phyloP scores from a whole-genome alignment of 306 rosid genomes.

The Elaeagnus macrophylla region DNA sequence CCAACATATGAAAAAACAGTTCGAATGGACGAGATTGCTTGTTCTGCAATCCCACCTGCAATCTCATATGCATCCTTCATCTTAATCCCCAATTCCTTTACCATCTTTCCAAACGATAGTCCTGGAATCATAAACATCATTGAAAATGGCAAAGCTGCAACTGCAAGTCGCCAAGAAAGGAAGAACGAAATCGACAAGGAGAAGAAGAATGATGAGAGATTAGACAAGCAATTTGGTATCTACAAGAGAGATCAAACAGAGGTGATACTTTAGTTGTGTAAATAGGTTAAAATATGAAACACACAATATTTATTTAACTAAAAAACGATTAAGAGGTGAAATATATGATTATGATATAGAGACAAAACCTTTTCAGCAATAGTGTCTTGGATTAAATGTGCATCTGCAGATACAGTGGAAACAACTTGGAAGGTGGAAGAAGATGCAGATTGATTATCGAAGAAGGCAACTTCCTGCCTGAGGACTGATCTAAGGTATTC shows the following conservation, averaged over 20 bases:
- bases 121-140: constrained; percentile 57
- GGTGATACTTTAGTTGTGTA: not conserved
- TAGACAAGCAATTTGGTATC: constrained; percentile 50
- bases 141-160: constrained; percentile 65
- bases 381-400: constrained; percentile 61
- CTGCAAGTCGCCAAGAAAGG: constrained; percentile 65
- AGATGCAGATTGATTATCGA: constrained; percentile 43
- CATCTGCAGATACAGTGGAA: constrained; percentile 59
- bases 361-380: constrained; percentile 53
- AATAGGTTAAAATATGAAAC: not conserved
- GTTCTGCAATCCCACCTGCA: constrained; percentile 75
- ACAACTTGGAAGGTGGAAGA: constrained; percentile 60
- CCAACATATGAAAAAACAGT: constrained; percentile 71
- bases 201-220: constrained; percentile 48
- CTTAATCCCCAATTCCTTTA: constrained; percentile 40
- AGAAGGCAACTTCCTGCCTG: constrained; percentile 67
- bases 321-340: not conserved
- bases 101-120: constrained; percentile 44
- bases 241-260: constrained; percentile 12
- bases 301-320: too few relatives aligned
- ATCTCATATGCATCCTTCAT: constrained; percentile 45
- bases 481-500: constrained; percentile 61
- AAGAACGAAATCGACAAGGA: constrained; percentile 45
- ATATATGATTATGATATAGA: too few relatives aligned
- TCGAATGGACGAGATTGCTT: constrained; percentile 62